These are phyloP conservation scores for Tephrocybe sp. DNA, from an alignment of 768 basidiomycete genomes.

Conservation along the genomic window DNA sequence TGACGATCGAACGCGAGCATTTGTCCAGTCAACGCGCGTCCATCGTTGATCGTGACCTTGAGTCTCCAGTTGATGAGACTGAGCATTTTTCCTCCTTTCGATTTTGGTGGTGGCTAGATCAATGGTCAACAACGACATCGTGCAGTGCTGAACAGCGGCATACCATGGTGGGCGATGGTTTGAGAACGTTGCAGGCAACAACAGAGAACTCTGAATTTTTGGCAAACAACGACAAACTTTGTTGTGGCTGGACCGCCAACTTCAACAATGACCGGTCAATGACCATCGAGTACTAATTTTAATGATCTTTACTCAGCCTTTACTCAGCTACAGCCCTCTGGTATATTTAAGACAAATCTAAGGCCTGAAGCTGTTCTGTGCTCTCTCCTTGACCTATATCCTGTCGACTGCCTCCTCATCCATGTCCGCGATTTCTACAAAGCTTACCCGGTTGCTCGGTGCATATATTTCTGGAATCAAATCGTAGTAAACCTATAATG, in stretches of 20 bases:
- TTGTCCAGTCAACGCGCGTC: conserved; percentile 92
- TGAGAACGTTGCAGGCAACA: conserved; percentile 11
- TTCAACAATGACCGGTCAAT: neutral
- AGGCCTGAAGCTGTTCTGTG: too few species aligned
- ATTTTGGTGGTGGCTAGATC: conserved; percentile 88
- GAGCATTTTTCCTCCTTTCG: conserved; percentile 98
- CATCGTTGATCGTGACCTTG: conserved; percentile 96
- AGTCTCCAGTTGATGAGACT: conserved; percentile 96
- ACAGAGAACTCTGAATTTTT: conserved; percentile 13
- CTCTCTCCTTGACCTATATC: too few species aligned
- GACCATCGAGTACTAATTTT: too few species aligned
- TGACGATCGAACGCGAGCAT: conserved; percentile 99
- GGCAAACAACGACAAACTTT: conserved; percentile 27
- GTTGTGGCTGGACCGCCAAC: conserved; percentile 2
- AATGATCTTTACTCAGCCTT: too few species aligned
- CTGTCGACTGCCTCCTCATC: neutral
- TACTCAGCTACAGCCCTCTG: too few species aligned
- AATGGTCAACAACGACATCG: conserved; percentile 14
- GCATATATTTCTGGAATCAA: conserved; percentile 14
- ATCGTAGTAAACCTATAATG: neutral
- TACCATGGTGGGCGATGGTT: conserved; percentile 55
- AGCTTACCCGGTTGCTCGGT: conserved; percentile 53
- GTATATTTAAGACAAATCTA: too few species aligned
- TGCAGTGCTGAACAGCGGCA: conserved; percentile 10
- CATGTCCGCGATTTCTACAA: conserved; percentile 35